A percentile compares a stretch with the other conserved stretches of the same genome.
These are phyloP conservation scores for Skeletonema potamos DNA, from an alignment of 108 stramenopile species.

Conservation along the genomic window DNA sequence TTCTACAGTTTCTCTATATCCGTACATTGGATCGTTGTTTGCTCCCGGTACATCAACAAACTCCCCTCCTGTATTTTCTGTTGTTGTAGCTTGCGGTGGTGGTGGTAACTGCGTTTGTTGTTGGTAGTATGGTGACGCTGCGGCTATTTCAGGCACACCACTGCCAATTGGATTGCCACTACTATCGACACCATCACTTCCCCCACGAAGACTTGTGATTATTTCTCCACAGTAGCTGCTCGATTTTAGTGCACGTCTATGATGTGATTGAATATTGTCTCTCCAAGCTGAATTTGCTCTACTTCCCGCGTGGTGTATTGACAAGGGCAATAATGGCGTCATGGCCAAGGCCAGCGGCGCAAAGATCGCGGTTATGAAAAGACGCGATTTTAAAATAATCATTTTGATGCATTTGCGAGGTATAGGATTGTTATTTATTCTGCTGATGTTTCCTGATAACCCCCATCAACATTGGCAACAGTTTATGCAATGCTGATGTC, in stretches of 20 bases:
- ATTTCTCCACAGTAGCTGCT: background rate
- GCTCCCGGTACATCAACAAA: background rate
- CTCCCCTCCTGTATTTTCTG: background rate
- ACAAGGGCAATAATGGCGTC: background rate
- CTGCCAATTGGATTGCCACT: background rate
- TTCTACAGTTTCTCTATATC: slow-evolving; percentile 73
- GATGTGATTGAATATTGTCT: background rate
- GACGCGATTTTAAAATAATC: background rate
- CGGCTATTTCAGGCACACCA: too few relatives aligned
- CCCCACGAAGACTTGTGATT: background rate
- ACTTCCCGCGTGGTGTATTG: background rate
- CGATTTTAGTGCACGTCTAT: background rate
- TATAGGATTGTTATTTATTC: too few relatives aligned
- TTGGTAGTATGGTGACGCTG: too few relatives aligned
- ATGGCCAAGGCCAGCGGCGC: background rate
- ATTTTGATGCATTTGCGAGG: background rate
- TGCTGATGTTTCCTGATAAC: too few relatives aligned
- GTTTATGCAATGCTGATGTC: too few relatives aligned
- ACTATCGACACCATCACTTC: background rate
- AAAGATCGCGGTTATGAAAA: background rate
- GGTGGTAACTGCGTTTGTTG: background rate
- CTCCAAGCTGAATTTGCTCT: background rate
- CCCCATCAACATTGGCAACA: too few relatives aligned
- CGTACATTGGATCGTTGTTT: slow-evolving; percentile 21
- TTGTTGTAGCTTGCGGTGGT: background rate